Percentiles rank a stretch among this genome's conserved stretches.
phyloP scores from a whole-genome alignment of 108 stramenopile species.

The Aureococcus anophagefferens region DNA sequence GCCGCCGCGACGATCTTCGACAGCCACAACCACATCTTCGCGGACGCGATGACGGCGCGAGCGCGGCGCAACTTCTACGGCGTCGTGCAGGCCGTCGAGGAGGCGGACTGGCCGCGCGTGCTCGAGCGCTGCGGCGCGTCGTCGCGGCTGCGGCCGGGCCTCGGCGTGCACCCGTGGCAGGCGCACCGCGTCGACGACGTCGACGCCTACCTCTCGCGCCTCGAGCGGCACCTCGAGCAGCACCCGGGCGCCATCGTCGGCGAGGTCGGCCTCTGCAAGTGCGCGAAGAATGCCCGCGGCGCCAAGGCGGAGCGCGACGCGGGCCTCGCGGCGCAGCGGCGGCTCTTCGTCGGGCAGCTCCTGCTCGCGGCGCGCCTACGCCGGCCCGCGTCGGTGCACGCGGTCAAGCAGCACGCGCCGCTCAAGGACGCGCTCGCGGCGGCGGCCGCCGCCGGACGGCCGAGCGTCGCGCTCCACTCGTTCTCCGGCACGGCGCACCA shows the following conservation, averaged over 20 bases:
- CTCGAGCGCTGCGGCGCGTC: neutral
- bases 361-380: constrained; percentile 53
- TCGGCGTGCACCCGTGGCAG: neutral
- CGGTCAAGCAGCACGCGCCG: constrained; percentile 58
- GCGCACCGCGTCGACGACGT: neutral
- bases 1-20: too few relatives aligned
- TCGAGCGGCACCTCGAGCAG: constrained; percentile 43
- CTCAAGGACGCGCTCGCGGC: constrained; percentile 47
- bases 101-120: neutral
- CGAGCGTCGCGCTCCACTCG: constrained; percentile 66
- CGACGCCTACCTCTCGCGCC: neutral
- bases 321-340: constrained; percentile 51
- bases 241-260: constrained; percentile 62
- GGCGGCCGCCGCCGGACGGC: constrained; percentile 34
- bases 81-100: neutral
- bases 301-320: constrained; percentile 39
- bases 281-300: constrained; percentile 57
- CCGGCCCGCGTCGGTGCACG: constrained; percentile 64
- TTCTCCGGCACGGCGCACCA: constrained; percentile 72
- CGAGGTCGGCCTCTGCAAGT: constrained; percentile 69
- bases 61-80: too few relatives aligned
- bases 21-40: too few relatives aligned
- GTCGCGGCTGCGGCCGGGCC: neutral
- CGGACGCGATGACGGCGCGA: too few relatives aligned
- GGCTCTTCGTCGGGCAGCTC: constrained; percentile 56